Evolutionary conservation across 2,329 filamentous ascomycete species (phyloP), one percentile per base, ranked within the genome.

Genomic region (Meredithiella fracta): DNA sequence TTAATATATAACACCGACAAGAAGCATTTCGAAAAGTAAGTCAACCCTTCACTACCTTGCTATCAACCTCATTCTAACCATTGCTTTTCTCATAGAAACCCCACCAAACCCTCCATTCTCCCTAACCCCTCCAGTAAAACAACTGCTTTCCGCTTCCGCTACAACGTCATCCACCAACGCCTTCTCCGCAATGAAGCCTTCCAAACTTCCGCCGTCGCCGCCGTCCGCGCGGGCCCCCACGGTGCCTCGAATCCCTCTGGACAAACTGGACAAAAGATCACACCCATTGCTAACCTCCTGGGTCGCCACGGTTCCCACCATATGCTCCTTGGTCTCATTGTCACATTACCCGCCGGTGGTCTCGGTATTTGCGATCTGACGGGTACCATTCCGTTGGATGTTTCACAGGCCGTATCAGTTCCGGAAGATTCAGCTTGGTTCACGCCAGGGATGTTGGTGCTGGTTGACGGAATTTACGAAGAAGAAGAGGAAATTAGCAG

Each of bases 381-480:
- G 0, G 92, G 91, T 17, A 91, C 86, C 54, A 94, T 98, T 62
- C 76, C 80, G 1, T 73, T 98, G 1, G 89, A 97, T 62, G 70
- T 97, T 9, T 78, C 81, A 20, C 85, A 91, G 64, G 87, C 91
- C 0, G 80, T 82, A 22, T 80, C 85, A 14, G 83, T 96, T 56
- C 90, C 90, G 0, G 82, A 88, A 59, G 83, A 91, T 64, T 88
- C 86, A 23, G 84, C 86, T 3, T 98, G 89, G 85, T 96, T 96
- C 65, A 82, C 84, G 3, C 90, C 92, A 0, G 94, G 94, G 2
- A 97, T 97, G 89, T 86, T 98, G 51, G 86, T 97, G 2, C 76
- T 98, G 0, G 80, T 96, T 0, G 92, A 98, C 63, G 92, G 92
- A 5, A 82, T 91, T n/a, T 98, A 98, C 64, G 89, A 95, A 66